These are phyloP conservation scores for Aschersonia sp. DNA, from an alignment of 2,329 filamentous ascomycete genomes.

Conservation along the genomic window DNA sequence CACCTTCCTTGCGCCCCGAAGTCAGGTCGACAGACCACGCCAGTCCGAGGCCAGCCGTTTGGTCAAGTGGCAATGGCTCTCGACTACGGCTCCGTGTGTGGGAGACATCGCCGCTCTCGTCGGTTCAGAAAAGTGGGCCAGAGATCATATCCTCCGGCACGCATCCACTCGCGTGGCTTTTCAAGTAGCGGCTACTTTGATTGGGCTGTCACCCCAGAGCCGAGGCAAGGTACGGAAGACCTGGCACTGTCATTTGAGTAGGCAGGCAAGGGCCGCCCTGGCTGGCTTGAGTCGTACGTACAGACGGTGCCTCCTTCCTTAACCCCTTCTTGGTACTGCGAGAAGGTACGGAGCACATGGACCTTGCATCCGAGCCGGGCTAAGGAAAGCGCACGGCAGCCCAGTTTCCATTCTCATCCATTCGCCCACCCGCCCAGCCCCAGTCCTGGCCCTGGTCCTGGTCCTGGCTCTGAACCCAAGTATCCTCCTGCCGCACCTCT, in stretches of 20 bases:
- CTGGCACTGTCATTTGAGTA: neutral
- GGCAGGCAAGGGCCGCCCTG: conserved; percentile 1
- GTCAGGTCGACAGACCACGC: no score
- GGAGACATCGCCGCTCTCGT: conserved; percentile 4
- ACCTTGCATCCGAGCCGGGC: conserved; percentile 2
- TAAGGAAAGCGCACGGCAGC: conserved; percentile 3
- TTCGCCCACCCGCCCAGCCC: neutral
- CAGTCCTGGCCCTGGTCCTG: neutral
- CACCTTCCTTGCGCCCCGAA: no score
- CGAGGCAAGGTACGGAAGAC: neutral
- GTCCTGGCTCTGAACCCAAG: conserved; percentile 3
- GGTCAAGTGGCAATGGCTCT: neutral
- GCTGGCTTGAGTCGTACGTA: conserved; percentile 1
- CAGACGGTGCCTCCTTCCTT: neutral
- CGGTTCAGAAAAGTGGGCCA: neutral
- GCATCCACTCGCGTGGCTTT: neutral
- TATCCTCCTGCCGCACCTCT: conserved; percentile 11
- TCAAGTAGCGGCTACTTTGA: neutral
- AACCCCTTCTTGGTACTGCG: neutral
- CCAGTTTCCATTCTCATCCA: neutral
- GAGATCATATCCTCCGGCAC: neutral
- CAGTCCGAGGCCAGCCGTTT: no score
- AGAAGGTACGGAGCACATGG: neutral
- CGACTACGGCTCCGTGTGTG: conserved; percentile 1
- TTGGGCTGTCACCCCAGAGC: neutral